These are phyloP conservation scores for Rhodotorula sp. DNA, from an alignment of 1,284 basidiomycete genomes.

Conservation along the genomic window DNA sequence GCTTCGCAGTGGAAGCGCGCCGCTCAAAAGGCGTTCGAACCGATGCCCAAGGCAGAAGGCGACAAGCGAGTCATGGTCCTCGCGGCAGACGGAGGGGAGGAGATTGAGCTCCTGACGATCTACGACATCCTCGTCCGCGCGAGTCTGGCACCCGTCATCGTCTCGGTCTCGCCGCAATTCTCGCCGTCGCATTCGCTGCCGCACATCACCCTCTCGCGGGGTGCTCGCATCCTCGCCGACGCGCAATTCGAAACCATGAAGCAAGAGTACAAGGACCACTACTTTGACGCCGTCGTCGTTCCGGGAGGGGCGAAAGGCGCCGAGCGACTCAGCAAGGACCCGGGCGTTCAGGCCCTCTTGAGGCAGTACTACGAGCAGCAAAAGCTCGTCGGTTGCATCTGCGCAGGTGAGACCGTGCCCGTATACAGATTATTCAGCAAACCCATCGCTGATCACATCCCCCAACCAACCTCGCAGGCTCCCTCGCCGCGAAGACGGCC, in stretches of 20 bases:
- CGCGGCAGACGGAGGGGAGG: constrained; percentile 85
- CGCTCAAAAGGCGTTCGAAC: constrained; percentile 30
- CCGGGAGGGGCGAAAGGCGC: constrained; percentile 81
- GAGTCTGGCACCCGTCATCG: constrained; percentile 54
- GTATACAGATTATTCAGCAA: too few relatives aligned
- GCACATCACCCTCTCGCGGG: constrained; percentile 65
- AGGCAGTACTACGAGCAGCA: constrained; percentile 58
- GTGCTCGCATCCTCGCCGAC: constrained; percentile 71
- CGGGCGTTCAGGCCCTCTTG: constrained; percentile 65
- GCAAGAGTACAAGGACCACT: constrained; percentile 42
- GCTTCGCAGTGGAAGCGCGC: constrained; percentile 24
- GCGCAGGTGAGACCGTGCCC: constrained; percentile 74
- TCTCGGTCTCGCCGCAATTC: constrained; percentile 36
- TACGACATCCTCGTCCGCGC: constrained; percentile 77
- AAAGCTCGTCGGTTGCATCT: constrained; percentile 77
- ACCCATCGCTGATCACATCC: too few relatives aligned
- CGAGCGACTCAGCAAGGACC: constrained; percentile 53
- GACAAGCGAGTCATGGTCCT: constrained; percentile 61
- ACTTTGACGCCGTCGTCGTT: constrained; percentile 59
- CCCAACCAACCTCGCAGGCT: constrained; percentile 2
- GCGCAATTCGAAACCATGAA: constrained; percentile 43
- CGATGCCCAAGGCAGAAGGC: constrained; percentile 25
- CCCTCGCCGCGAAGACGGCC: constrained; percentile 65
- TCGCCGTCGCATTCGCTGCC: constrained; percentile 36
- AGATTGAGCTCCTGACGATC: constrained; percentile 74